Evolutionary conservation across 106 monocot species (phyloP), one percentile per base, ranked within the genome.

Genomic region (Phalaenopsis aphrodite): DNA sequence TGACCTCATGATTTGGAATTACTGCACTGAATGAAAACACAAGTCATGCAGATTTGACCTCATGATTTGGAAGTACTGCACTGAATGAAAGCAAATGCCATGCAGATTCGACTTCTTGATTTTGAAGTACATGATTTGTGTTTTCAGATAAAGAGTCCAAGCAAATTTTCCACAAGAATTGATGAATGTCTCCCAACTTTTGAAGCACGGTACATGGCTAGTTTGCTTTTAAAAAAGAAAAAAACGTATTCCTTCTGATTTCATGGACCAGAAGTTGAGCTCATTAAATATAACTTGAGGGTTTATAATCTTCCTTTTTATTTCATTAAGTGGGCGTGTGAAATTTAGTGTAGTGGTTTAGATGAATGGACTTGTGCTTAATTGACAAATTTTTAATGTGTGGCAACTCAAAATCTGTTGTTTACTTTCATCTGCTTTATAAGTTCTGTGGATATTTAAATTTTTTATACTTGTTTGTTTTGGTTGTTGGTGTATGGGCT

Each of bases 391-490:
- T 65, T 65, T 24, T 65, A 65, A 65, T 65, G 24, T 23, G 24
- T 23, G 24, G 64, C 23, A n/a, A 23, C 7, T 64, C 23, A 64
- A 64, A 64, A 64, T 23, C 23, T 19, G 64, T 64, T 23, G 21
- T 64, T 2, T 23, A 21, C 21, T 7, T 65, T 65, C 24, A 65
- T 8, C 52, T 65, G 5, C 5, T 65, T 6, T 65, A 65, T 65
- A 65, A 65, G 64, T 65, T 65, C n/a, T 65, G 23, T 24, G 6
- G n/a, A 65, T 65, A 65, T 65, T 65, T 65, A 65, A 23, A 65
- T 65, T 23, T 65, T n/a, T 1, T 65, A 23, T 61, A 61, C n/a
- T 61, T 17, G 17, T 61, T 61, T 19, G 21, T 61, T 61, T 52
- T 52, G 52, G 12, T 12, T 52, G 10, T 52, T 52, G 12, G 10